These are phyloP conservation scores for Cercospora zeae-maydis DNA, from an alignment of 2,329 filamentous ascomycete genomes.

Conservation along the genomic window DNA sequence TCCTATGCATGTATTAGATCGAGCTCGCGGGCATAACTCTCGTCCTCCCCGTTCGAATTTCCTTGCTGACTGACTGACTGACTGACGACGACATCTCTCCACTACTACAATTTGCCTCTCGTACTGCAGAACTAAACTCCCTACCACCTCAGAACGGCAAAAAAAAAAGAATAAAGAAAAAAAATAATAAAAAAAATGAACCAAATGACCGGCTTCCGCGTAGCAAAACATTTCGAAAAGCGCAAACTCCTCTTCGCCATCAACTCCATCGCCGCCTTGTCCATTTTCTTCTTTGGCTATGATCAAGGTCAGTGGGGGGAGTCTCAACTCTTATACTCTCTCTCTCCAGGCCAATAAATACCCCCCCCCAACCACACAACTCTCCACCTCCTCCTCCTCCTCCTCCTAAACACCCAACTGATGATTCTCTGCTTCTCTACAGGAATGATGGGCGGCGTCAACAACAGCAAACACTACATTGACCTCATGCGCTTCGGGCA, in stretches of 20 bases:
- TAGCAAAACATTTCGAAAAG: constrained; percentile 50
- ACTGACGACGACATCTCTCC: too few relatives aligned
- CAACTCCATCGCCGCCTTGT: constrained; percentile 61
- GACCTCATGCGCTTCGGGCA: constrained; percentile 63
- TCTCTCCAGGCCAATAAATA: neutral
- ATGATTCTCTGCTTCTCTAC: neutral
- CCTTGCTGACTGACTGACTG: too few relatives aligned
- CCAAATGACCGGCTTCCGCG: constrained; percentile 27
- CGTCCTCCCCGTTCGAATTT: too few relatives aligned
- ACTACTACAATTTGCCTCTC: too few relatives aligned
- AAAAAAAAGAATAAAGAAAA: too few relatives aligned
- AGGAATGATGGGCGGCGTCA: constrained; percentile 59
- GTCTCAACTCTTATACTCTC: too few relatives aligned
- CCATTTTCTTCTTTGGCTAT: constrained; percentile 63
- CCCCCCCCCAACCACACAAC: neutral
- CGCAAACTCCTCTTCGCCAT: constrained; percentile 56
- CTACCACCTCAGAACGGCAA: too few relatives aligned
- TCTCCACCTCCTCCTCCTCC: neutral
- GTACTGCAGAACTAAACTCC: too few relatives aligned
- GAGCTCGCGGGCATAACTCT: too few relatives aligned
- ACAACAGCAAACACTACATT: constrained; percentile 62
- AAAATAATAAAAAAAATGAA: constrained; percentile 17
- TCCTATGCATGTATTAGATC: too few relatives aligned
- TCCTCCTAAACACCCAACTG: too few relatives aligned
- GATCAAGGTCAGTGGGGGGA: constrained; percentile 31